Evolutionary conservation across 2,329 filamentous ascomycete genomes (phyloP), one percentile per base, ranked within the genome.

Genomic region (Pleomassaria siparia): DNA sequence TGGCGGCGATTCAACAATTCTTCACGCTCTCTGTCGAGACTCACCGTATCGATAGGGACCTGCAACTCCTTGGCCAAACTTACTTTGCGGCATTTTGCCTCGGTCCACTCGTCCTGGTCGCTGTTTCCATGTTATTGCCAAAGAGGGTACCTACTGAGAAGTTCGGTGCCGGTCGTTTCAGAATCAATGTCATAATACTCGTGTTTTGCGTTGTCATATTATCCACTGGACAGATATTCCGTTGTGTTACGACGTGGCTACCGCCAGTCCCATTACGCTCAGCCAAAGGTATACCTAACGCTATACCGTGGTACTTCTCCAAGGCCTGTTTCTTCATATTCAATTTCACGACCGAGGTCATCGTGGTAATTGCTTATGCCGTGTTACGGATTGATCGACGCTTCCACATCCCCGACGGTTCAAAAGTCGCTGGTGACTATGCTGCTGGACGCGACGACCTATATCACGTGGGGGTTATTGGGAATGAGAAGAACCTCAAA

Each of bases 261-360:
- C 67, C 77, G 1, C 68, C 72, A 2, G 57, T 60, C 2, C 63
- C 68, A 1, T 11, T 80, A 77, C 22, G 81, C 76, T 2, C 56
- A 62, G 40, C 72, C 33, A 83, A 87, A 7, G 63, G 61, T 10
- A 51, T 49, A 9, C 43, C 39, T 13, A 45, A 52, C 25, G 11
- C 46, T 8, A 7, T 52, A 18, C 85, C 84, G 3, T 89, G 87
- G 84, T 94, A 86, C 66, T 80, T 89, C 58, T 75, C 75, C 63
- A 88, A 86, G 65, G 80, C 84, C 3, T 83, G 81, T 66, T 95
- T 90, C 75, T 96, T 94, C 73, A 71, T 81, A 62, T 89, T 95
- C 76, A 88, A 89, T 72, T 95, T 88, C 62, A 75, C 74, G 18
- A 77, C 91, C 26, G 91, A 96, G 69, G 73, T 91, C 40, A 63